Base-by-base conservation (phyloP, 176 grass and related monocot genomes). In the Olyra latifolia region DNA sequence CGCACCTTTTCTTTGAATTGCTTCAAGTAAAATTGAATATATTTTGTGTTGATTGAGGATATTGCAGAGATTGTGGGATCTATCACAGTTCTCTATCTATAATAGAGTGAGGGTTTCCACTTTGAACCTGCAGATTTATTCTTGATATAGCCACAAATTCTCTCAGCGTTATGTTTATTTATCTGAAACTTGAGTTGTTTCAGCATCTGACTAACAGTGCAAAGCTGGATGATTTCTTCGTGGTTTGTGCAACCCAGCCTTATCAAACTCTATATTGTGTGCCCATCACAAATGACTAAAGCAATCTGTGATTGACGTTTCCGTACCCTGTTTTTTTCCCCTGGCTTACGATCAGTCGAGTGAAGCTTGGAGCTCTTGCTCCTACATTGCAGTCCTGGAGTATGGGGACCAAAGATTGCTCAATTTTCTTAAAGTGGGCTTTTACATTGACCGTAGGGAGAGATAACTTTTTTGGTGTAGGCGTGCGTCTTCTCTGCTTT, bases 401-500 rank as follows among this genome's bases (percentile, higher is more conserved):
- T 41, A 44, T 7, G 75, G 82, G 76, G 66, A 76, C 87, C 71
- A 85, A 84, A 75, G 46, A 71, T 85, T 71, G 56, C 46, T 30
- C 40, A 39, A 57, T 66, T 83, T 77, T 58, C 69, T 81, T 47
- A 10, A 75, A 45, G 64, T 53, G 55, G 71, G 48, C 77, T 81
- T 81, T 89, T 89, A 65, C 72, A 77, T 81, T 85, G 87, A 85
- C 87, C 71, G 53, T 40, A 67, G 41, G 67, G 43, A 60, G 66
- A 89, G 47, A 60, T 12, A 0, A 77, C 82, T 57, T 81, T 74
- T 84, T 82, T 59, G 12, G 11, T 66, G 41, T 44, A 82, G 40
- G 88, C 78, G 78, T 86, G 83, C 88, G 72, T 72, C 66, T 78
- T 69, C 60, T 68, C 42, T 5, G 28, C 58, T 79, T 83, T 89